Evolutionary conservation across 306 rosid genomes (phyloP), one percentile per base, ranked within the genome.

Genomic region (Hippophae tibetana): DNA sequence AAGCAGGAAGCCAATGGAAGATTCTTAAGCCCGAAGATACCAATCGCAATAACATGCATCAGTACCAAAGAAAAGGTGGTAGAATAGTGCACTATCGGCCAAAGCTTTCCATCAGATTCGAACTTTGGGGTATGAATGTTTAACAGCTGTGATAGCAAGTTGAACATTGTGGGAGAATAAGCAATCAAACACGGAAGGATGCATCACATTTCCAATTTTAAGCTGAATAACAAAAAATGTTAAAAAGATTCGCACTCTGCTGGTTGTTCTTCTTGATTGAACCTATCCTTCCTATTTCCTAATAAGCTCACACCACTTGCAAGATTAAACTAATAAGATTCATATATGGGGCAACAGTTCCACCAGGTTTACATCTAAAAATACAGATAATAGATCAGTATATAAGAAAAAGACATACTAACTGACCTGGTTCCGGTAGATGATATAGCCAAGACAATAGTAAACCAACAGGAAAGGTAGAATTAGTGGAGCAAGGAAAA

Each of bases 21-120:
- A 57, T 74, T 60, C 76, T 86, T 89, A 63, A 86, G 69, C 52
- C 97, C 92, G 50, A 89, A 89, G 44, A 86, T 57, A 31, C 97
- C 97, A 71, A 89, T 81, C n/a, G 82, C 87, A 68, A 89, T 83
- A 45, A 86, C 56, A 68, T 89, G 97, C 97, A 89, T 89, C 56
- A 89, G 77, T 48, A 81, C 54, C 79, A 89, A 74, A 13, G 95
- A 79, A 71, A 86, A 89, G 46, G 86, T 76, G 27, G 83, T 83
- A 12, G 95, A 83, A 46, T 49, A 12, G 66, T 86, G 95, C 64
- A 89, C 92, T 42, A 67, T 81, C 6, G 85, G 82, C 97, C 97
- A 89, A 72, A 75, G 76, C 75, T 65, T 72, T 65, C 97, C 97
- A 2, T 78, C 95, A 47, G 82, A 70, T 58, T 89, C 89, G 44